Evolutionary conservation across 2,329 filamentous ascomycete genomes (phyloP), one percentile per base, ranked within the genome.

Genomic region (Sclerotinia subarctica): DNA sequence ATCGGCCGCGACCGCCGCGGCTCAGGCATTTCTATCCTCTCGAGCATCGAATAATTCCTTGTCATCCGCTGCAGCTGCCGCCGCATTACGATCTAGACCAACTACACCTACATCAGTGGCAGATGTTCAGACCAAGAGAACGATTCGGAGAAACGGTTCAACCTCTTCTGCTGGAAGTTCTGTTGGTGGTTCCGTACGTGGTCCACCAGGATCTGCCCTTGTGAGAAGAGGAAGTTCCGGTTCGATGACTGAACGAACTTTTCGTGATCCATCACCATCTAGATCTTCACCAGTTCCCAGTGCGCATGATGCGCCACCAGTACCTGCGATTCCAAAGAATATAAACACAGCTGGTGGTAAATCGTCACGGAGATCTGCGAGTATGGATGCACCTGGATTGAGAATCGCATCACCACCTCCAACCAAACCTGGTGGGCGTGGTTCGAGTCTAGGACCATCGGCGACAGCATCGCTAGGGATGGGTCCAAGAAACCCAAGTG

Each of bases 171-270:
- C 86, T 59, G 83, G 82, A 47, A 86, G 84, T 71, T 80, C 79
- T 13, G 79, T 80, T 51, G 73, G 79, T 57, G 76, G 80, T 69
- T 68, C 80, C 78, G 72, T 78, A 74, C 66, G 78, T 77, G 67
- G 79, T 71, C 68, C 78, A 72, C 73, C 79, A 49, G 58, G 72
- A 72, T 73, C 77, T 77, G 81, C 81, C 64, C 80, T 94, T 70
- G 84, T 89, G 70, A 84, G 92, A 74, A 83, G 85, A 49, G 85
- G 83, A 67, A 96, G 94, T 79, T 86, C 86, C 38, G 85, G 88
- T 29, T 97, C 93, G 62, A 96, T 98, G 94, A 90, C 87, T 42
- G 91, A 94, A 77, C 87, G 94, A 68, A 94, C 93, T 0, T 97
- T 97, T 78, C 88, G 94, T 73, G 90, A 90, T 17, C 88, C 89